Base-by-base conservation (phyloP, 2,329 filamentous ascomycete species). In the Venturia pyrina region DNA sequence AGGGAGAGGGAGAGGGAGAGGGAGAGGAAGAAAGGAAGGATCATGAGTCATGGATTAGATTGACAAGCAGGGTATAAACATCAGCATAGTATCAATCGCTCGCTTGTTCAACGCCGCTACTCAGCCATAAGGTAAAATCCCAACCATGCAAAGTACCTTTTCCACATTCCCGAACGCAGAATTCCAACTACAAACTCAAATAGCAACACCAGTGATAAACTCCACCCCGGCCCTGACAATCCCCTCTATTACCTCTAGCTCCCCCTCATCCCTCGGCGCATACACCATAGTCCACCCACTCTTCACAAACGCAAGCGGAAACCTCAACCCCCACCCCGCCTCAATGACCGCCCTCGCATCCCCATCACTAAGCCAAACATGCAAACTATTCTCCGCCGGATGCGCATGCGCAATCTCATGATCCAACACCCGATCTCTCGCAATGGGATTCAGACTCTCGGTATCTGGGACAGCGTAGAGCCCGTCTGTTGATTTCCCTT, bases 281-380 rank as follows among this genome's bases (percentile, higher is more conserved):
- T 96, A 96, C 5, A 96, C 80, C 85, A 96, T 87, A 66, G 90
- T 80, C 75, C 95, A 96, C 59, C 89, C 87, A 3, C 81, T 78
- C 0, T 90, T 89, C 64, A 95, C 86, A 62, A 89, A 89, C 10
- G 89, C 87, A 65, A 91, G 70, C 6, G 83, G 83, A 75, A 86
- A 84, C 24, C 83, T 72, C 77, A 95, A 86, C 1, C 89, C 91
- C 91, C 91, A 96, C 2, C 90, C 89, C 68, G 85, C 87, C 70
- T 87, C 83, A 40, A 96, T 78, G 21, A 95, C 82, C 63, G 87
- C 80, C 70, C 82, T 85, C 64, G 89, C 89, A 73, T 96, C 91
- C 34, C 21, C 34, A 48, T 66, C 64, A 13, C 37, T 34, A n/a
- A 62, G 19, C 64, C 64, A 62, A 48, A 62, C 57, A 48, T 62